phyloP scores from a whole-genome alignment of 345 rosid genomes.

The Reutealis trisperma region DNA sequence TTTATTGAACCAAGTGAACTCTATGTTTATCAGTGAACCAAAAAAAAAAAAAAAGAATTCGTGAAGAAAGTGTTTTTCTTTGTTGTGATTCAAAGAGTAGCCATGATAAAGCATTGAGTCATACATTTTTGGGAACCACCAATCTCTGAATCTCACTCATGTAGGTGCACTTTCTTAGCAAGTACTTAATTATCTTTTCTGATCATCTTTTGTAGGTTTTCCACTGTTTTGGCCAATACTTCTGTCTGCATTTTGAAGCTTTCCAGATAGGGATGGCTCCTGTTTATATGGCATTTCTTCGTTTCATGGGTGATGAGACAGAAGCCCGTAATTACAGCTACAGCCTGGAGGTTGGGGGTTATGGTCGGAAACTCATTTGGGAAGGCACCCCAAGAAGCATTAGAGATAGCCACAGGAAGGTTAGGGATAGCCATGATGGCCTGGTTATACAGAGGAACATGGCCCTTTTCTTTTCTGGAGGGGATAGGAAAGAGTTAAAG shows the following conservation, averaged over 20 bases:
- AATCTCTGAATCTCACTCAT: not conserved
- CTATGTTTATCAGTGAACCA: too few species aligned
- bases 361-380: conserved; percentile 87
- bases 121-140: not conserved
- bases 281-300: conserved; percentile 90
- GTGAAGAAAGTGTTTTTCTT: too few species aligned
- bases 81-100: not conserved
- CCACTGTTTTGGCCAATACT: conserved; percentile 93
- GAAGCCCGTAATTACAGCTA: conserved; percentile 86
- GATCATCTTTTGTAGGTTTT: conserved; percentile 50
- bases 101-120: not conserved
- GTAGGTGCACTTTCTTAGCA: not conserved
- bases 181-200: conserved; percentile 11
- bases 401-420: conserved; percentile 92
- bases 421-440: conserved; percentile 90
- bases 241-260: too few species aligned
- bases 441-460: conserved; percentile 84
- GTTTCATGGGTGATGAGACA: conserved; percentile 90
- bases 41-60: too few species aligned
- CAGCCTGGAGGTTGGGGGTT: conserved; percentile 95
- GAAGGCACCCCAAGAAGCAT: conserved; percentile 90
- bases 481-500: conserved; percentile 90
- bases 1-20: too few species aligned
- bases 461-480: conserved; percentile 97
- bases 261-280: conserved; percentile 98